phyloP scores from a whole-genome alignment of 2,329 filamentous ascomycete species.

The Teratosphaeria epicoccoides region DNA sequence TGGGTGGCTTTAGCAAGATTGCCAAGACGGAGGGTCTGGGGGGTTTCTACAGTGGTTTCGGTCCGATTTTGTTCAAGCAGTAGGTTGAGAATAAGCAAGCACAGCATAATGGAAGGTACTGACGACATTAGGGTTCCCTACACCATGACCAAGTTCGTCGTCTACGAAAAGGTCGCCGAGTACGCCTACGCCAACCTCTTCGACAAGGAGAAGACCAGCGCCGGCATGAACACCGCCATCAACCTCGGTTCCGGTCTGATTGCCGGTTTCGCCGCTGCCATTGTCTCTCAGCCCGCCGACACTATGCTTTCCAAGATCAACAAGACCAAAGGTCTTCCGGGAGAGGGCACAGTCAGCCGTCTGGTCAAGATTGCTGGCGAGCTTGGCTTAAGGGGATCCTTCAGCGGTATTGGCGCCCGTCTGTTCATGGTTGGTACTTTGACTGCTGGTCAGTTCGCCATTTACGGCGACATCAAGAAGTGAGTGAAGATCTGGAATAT shows the following conservation, averaged over 20 bases:
- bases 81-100: constrained; percentile 15
- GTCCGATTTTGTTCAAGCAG: constrained; percentile 78
- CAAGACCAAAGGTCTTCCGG: constrained; percentile 80
- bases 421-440: constrained; percentile 65
- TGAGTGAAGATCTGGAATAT: background rate
- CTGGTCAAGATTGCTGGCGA: constrained; percentile 82
- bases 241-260: constrained; percentile 80
- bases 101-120: constrained; percentile 4
- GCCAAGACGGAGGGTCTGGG: constrained; percentile 69
- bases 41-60: constrained; percentile 87
- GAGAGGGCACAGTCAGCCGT: constrained; percentile 70
- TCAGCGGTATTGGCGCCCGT: constrained; percentile 71
- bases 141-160: constrained; percentile 93
- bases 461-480: constrained; percentile 61
- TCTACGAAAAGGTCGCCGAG: constrained; percentile 81
- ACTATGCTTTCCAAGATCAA: constrained; percentile 95
- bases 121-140: constrained; percentile 60
- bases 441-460: constrained; percentile 75
- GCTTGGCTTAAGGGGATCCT: constrained; percentile 65
- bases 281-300: constrained; percentile 82
- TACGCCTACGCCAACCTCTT: constrained; percentile 50
- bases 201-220: constrained; percentile 61
- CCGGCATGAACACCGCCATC: constrained; percentile 62
- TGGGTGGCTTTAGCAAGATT: constrained; percentile 76
- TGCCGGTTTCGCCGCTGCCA: constrained; percentile 75